Evolutionary conservation across 371 early-diverging fungal species (phyloP), one percentile per base, ranked within the genome.

Genomic region (Mucor indicus): DNA sequence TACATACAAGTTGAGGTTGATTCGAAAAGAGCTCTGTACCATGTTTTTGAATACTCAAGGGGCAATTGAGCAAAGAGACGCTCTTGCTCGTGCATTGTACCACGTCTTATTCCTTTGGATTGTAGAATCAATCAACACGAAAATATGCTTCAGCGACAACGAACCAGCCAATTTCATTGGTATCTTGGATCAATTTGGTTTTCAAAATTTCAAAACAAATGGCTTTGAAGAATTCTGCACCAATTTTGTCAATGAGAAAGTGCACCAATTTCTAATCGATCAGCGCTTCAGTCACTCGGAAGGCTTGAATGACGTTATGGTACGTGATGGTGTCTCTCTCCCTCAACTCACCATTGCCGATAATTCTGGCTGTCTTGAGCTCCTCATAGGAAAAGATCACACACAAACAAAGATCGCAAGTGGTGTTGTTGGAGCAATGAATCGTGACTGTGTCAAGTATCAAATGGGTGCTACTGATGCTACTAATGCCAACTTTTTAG

Each of bases 161-260:
- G 70, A 75, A 19, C 78, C 77, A 45, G 79, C 81, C 47, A 84
- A 79, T 44, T 83, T 87, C 53, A 80, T 91, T 20, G 86, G 85
- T 25, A 64, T 92, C 32, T 51, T 88, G 10, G 91, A 90, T 45
- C 71, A 88, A 37, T 80, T 85, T 39, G 92, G 92, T n/a, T 86
- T 86, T 65, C 81, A 86, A 43, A 64, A 79, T 59, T 69, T 64
- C 40, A 61, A 69, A 39, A 67, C 61, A 38, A 86, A 81, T 60
- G 82, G 81, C 1, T 83, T 91, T 57, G 85, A 91, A 50, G 86
- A 91, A 35, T 82, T 94, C 47, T 77, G 89, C 33, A 76, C 84
- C 57, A 95, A 96, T 72, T 94, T 87, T 67, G 84, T 87, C 32
- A 90, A 89, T 53, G 94, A 92, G 61, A 71, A 86, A 21, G 63